Evolutionary conservation across 2,329 filamentous ascomycete genomes (phyloP).

Genomic region (Trichoderma sp.): DNA sequence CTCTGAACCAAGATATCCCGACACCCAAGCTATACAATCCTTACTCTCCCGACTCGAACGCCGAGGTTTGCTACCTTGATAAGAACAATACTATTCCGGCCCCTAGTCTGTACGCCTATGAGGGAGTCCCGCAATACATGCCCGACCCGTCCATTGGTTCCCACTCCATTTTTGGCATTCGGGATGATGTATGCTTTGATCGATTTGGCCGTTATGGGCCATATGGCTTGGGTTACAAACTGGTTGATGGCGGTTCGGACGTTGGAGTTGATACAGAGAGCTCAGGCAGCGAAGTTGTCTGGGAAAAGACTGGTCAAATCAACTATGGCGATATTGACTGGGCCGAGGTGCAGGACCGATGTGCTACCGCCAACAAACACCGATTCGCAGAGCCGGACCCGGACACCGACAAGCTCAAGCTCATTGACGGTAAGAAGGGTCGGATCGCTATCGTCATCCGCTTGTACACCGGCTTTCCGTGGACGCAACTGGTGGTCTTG

Average conservation of each 20-base stretch:
- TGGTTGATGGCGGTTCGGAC: constrained; percentile 68
- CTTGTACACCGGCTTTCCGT: constrained; percentile 77
- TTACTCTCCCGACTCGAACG: constrained; percentile 56
- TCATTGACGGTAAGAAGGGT: constrained; percentile 42
- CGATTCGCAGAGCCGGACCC: constrained; percentile 53
- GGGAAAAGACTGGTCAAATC: constrained; percentile 56
- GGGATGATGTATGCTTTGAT: constrained; percentile 83
- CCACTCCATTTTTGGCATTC: constrained; percentile 70
- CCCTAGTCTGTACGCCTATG: constrained; percentile 67
- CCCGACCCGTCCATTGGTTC: constrained; percentile 78
- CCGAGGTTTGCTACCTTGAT: constrained; percentile 66
- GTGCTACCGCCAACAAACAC: constrained; percentile 60
- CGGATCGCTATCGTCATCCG: constrained; percentile 78
- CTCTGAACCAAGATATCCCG: constrained; percentile 41
- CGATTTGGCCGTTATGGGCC: constrained; percentile 81
- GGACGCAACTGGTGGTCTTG: constrained; percentile 74
- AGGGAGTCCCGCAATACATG: constrained; percentile 72
- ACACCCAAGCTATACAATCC: constrained; percentile 62
- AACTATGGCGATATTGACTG: constrained; percentile 59
- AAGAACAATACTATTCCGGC: constrained; percentile 55
- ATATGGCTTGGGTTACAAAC: constrained; percentile 82
- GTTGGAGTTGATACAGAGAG: constrained; percentile 73
- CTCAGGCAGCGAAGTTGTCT: constrained; percentile 64
- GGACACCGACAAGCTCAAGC: constrained; percentile 40
- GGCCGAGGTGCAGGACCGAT: constrained; percentile 55